Conservation (phyloP, 2,329 filamentous ascomycete genomes). For the Cladosporium sp. region DNA sequence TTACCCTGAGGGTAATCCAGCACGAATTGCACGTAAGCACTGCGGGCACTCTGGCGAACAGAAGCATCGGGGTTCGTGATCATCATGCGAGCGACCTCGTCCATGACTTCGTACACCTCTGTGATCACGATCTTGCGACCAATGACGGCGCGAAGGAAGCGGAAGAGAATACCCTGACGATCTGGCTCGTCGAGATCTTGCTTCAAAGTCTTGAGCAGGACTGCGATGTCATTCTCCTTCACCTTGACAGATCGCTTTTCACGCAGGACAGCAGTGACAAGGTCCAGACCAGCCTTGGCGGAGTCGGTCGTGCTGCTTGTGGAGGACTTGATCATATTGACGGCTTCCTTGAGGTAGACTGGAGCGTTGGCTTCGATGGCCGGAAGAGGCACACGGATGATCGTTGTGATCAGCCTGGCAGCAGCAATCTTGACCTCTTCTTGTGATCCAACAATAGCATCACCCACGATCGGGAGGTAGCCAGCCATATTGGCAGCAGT, state of each 20-base stretch:
- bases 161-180: slow-evolving; percentile 90
- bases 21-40: slow-evolving; percentile 90
- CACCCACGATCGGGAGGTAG: slow-evolving; percentile 85
- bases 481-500: slow-evolving; percentile 78
- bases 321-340: slow-evolving; percentile 74
- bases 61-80: slow-evolving; percentile 90
- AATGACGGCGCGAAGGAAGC: slow-evolving; percentile 85
- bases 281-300: slow-evolving; percentile 83
- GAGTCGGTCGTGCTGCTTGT: slow-evolving; percentile 79
- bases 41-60: slow-evolving; percentile 82
- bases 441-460: slow-evolving; percentile 78
- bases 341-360: slow-evolving; percentile 82
- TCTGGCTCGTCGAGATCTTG: slow-evolving; percentile 91
- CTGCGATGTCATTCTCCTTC: slow-evolving; percentile 78
- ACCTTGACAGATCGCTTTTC: slow-evolving; percentile 75
- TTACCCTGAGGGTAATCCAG: slow-evolving; percentile 93
- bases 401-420: slow-evolving; percentile 78
- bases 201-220: slow-evolving; percentile 77
- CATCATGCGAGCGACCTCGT: slow-evolving; percentile 89
- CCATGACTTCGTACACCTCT: slow-evolving; percentile 85
- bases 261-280: slow-evolving; percentile 80
- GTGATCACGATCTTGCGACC: slow-evolving; percentile 83
- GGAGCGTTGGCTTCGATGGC: slow-evolving; percentile 69
- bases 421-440: slow-evolving; percentile 91
- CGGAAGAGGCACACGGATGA: slow-evolving; percentile 79